Base-by-base conservation (phyloP, 2,329 filamentous ascomycete genomes). In the Diaporthe eres region DNA sequence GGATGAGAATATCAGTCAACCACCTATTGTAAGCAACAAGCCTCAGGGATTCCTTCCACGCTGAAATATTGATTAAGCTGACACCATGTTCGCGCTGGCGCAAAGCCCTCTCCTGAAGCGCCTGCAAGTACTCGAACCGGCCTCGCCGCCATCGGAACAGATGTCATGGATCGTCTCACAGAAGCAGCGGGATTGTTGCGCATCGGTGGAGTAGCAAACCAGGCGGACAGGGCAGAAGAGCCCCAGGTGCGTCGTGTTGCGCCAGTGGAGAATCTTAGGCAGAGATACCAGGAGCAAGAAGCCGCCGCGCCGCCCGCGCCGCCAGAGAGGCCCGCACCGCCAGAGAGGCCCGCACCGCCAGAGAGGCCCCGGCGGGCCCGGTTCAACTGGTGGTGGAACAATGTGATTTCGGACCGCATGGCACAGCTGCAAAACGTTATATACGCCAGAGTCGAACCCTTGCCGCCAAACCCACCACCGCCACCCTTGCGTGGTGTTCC, bases 121-220 rank as follows among this genome's bases (percentile, higher is more conserved):
- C 42, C 61, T 34, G 25, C n/a, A 51, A 49, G 42, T 34, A 13
- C 44, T 31, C 61, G 28, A 12, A 49, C 61, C 6, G 61, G 61
- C 28, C 61, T 67, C 19, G 44, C 61, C 22, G 44, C 25, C 10
- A n/a, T 51, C 28, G 42, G 44, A 5, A 15, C 61, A 49, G 61
- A 67, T 17, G 31, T 67, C 12, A 34, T 67, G 44, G 61, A 67
- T 17, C 44, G 61, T 6, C 61, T 67, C 44, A 49, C 61, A 34
- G 42, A 31, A n/a, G 61, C 44, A 12, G 44, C 61, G 5, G 28
- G 10, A 37, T 34, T 67, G 5, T 67, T 67, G n/a, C 61, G 61
- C 42, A 67, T 67, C 44, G 31, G 44, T 13, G 61, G 61, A 19
- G 8, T 51, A 17, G 44, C 61, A 42, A 67, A 28, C 10, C 34